Conservation (phyloP, 169 alveolate genomes). For the Cryptosporidium ryanae region DNA sequence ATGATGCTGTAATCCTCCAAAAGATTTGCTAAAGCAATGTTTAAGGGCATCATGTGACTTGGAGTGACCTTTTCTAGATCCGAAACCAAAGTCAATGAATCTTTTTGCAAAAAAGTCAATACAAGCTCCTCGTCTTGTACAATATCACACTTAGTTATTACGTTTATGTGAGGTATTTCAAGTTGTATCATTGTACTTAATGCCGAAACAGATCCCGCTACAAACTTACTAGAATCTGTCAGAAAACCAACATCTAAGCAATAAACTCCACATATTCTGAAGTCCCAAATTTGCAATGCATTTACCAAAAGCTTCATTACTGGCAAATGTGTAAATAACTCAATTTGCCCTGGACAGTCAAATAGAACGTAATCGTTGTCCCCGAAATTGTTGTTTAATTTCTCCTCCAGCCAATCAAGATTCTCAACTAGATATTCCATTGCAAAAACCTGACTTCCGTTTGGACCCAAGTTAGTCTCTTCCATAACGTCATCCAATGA, state of each 20-base stretch:
- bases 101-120: constrained; percentile 36
- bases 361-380: constrained; percentile 94
- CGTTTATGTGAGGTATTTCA: constrained; percentile 94
- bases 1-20: constrained; percentile 66
- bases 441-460: constrained; percentile 95
- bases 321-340: constrained; percentile 95
- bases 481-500: constrained; percentile 93
- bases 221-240: constrained; percentile 92
- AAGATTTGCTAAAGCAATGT: constrained; percentile 64
- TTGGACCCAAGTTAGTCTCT: constrained; percentile 94
- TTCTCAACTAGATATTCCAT: constrained; percentile 93
- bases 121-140: constrained; percentile 81
- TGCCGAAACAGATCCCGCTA: constrained; percentile 94
- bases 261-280: constrained; percentile 92
- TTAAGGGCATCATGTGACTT: constrained; percentile 61
- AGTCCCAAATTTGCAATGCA: constrained; percentile 88
- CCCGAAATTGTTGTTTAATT: constrained; percentile 89
- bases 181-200: constrained; percentile 95
- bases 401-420: constrained; percentile 94
- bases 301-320: constrained; percentile 90
- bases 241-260: constrained; percentile 94
- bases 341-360: constrained; percentile 98
- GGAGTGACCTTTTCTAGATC: constrained; percentile 67
- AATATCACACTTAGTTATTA: constrained; percentile 95
- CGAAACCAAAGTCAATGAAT: constrained; percentile 19